phyloP scores from a whole-genome alignment of 129 eudicot genomes.

The Saposhnikovia divaricata region DNA sequence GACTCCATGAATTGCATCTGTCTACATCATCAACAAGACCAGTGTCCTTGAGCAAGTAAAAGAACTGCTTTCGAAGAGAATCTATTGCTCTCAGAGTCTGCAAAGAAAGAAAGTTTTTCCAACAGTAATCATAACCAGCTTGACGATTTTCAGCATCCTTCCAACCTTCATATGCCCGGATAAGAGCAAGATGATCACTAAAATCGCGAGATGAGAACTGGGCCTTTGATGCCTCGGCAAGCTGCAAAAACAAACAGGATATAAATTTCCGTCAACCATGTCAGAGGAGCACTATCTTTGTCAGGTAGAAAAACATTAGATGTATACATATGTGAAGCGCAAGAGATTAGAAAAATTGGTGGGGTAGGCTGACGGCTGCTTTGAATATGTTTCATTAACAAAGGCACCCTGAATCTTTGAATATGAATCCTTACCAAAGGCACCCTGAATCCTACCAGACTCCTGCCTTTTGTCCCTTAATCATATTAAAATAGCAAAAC shows the following conservation, averaged over 20 bases:
- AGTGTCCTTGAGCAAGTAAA: conserved; percentile 55
- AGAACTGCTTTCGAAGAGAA: conserved; percentile 82
- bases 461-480: neutral
- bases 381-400: neutral
- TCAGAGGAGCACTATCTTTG: neutral
- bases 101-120: conserved; percentile 80
- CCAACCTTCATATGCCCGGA: conserved; percentile 94
- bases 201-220: conserved; percentile 71
- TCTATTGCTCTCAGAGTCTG: conserved; percentile 91
- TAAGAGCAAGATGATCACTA: conserved; percentile 90
- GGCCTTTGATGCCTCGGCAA: conserved; percentile 94
- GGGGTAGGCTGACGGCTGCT: neutral
- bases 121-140: conserved; percentile 76
- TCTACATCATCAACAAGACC: conserved; percentile 61
- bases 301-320: neutral
- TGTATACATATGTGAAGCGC: neutral
- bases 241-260: conserved; percentile 34
- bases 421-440: neutral
- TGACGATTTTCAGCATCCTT: conserved; percentile 77
- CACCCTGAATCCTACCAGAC: neutral
- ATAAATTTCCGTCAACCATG: neutral
- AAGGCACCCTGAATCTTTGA: neutral
- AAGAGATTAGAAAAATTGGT: neutral
- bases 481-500: neutral
- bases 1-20: conserved; percentile 70